Evolutionary conservation across 2,329 filamentous ascomycete genomes (phyloP).

Genomic region (Trichoderma sp.): DNA sequence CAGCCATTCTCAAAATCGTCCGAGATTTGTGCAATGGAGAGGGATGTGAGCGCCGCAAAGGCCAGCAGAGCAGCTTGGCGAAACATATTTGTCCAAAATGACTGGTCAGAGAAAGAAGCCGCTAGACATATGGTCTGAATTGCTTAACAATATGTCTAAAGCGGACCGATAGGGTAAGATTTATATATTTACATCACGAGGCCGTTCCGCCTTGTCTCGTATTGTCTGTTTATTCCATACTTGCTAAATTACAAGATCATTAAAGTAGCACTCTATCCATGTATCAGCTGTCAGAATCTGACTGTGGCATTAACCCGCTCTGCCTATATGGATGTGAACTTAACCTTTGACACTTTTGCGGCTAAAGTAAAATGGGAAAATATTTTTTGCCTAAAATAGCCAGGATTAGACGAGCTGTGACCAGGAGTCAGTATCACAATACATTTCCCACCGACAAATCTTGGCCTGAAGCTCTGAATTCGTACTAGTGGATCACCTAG

Average conservation of each 20-base stretch:
- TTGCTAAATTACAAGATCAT: constrained; percentile 1
- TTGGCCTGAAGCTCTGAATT: neutral
- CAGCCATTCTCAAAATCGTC: constrained; percentile 6
- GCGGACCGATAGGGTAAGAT: neutral
- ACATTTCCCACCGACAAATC: neutral
- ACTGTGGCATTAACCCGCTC: neutral
- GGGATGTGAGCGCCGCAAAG: neutral
- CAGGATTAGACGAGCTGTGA: neutral
- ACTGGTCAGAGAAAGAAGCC: neutral
- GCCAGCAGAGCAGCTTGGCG: neutral
- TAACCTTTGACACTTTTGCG: neutral
- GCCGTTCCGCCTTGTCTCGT: neutral
- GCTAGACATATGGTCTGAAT: neutral
- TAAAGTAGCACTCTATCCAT: neutral
- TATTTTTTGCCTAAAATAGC: constrained; percentile 6
- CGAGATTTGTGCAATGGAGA: constrained; percentile 8
- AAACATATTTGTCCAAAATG: neutral
- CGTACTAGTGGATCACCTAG: neutral
- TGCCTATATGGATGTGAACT: constrained; percentile 3
- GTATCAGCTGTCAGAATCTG: neutral
- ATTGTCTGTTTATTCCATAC: neutral
- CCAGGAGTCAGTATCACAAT: neutral
- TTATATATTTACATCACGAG: neutral
- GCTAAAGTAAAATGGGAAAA: constrained; percentile 6
- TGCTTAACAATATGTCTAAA: neutral